These are phyloP conservation scores for Malus domestica DNA, from an alignment of 306 rosid species.

Conservation along the genomic window ASM211411v1 NC_041792.1:31342907-31343406, in stretches of 20 bases:
- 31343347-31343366: background rate
- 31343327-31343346: background rate
- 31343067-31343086: slow-evolving; percentile 61
- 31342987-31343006: slow-evolving; percentile 62
- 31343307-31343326: slow-evolving; percentile 8
- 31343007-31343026: slow-evolving; percentile 83
- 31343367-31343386: background rate
- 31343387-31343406: background rate
- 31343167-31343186: slow-evolving; percentile 59
- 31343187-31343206: background rate
- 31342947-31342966: background rate
- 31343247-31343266: slow-evolving; percentile 1
- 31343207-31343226: slow-evolving; percentile 1
- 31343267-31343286: slow-evolving; percentile 6
- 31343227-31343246: slow-evolving; percentile 10
- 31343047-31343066: slow-evolving; percentile 68
- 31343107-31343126: slow-evolving; percentile 62
- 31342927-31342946: background rate
- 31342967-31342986: background rate
- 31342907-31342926: background rate
- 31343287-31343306: background rate
- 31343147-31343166: slow-evolving; percentile 72
- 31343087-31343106: slow-evolving; percentile 75
- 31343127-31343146: slow-evolving; percentile 53
- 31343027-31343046: slow-evolving; percentile 44